Base-by-base conservation (phyloP, 345 rosid species). In the Hevea brasiliensis region DNA sequence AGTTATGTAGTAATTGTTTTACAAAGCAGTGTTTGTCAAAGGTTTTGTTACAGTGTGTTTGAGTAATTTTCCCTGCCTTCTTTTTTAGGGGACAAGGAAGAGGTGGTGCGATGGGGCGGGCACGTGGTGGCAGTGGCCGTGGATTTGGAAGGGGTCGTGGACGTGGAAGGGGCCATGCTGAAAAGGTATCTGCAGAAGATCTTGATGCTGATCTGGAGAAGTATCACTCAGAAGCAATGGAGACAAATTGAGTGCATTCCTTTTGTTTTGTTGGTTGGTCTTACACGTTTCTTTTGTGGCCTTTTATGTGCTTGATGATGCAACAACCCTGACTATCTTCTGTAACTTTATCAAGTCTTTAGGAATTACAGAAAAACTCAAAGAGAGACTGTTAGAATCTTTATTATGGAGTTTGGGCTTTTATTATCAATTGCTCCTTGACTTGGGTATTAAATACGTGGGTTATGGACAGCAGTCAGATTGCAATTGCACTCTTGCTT, bases 121-220 rank as follows among this genome's bases (percentile, higher is more conserved):
- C 72, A 27, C 88, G 87, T 59, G 98, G 96, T 41, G 87, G 83
- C 24, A 82, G 88, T 13, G 80, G 91, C 18, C 85, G 89, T 58
- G 82, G 98, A 18, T 72, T 78, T 40, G 89, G 37, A 32, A 81
- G 90, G 37, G 88, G 90, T 18, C 84, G 92, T 42, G 95, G 90
- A 48, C 74, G 90, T 54, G 97, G 93, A 71, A 87, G 84, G 63
- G 95, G 86, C 7, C 90, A 84, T 20, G 82, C 83, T 14, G 97
- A 91, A 71, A 91, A 89, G 79, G 73, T 91, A 57, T 96, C 99
- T 59, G 97, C 95, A 0, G 98, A 93, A 66, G 98, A 91, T 82
- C 97, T 93, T 64, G 98, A 96, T 66, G 98, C 99, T 21, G 97
- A 96, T 83, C 82, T 96, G 76, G 98, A 86, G 79, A 91, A 90